Evolutionary conservation across 2,329 filamentous ascomycete species (phyloP), one percentile per base, ranked within the genome.

Genomic region (Exophiala bonariae): DNA sequence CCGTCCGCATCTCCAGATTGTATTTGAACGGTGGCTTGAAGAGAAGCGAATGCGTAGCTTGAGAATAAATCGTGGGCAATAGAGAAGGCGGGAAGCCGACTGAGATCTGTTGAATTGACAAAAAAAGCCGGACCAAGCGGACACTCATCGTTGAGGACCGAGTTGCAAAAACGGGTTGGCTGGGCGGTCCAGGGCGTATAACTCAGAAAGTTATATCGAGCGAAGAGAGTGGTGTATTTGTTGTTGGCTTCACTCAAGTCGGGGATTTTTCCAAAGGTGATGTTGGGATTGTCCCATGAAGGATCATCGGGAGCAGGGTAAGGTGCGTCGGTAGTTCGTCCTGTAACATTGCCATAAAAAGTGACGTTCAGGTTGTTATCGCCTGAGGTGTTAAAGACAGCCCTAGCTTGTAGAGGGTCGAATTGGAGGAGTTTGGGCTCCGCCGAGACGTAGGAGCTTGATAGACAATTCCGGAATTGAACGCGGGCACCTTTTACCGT

Each of bases 301-400:
- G 80, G 66, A 62, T 81, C 78, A 58, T 77, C 67, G 14, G 77
- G 68, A 0, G 79, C 60, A 26, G 89, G 89, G 43, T 89, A 79
- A 2, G 68, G 50, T n/a, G 73, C 71, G 10, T 69, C 63, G 2
- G 75, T 74, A 35, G 79, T 76, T 41, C 85, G 81, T 37, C 93
- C 93, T 7, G 85, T 87, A 22, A 97, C 89, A 67, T 97, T 96
- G 41, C 91, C 92, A 73, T 89, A 97, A 37, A 96, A 79, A 1
- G 83, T 93, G 45, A 96, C 73, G 54, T 80, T 82, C 39, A 99
- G 75, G 32, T 77, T 80, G 41, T 72, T 76, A 3, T 79, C 65
- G 54, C 79, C 71, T 11, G 72, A 66, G 20, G 79, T 76, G 59
- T 89, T 79, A 72, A 95, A 95, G 16, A 72, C 70, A 47, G 88